Conservation (phyloP, 2,329 filamentous ascomycete genomes). For the Cytospora leucostoma region DNA sequence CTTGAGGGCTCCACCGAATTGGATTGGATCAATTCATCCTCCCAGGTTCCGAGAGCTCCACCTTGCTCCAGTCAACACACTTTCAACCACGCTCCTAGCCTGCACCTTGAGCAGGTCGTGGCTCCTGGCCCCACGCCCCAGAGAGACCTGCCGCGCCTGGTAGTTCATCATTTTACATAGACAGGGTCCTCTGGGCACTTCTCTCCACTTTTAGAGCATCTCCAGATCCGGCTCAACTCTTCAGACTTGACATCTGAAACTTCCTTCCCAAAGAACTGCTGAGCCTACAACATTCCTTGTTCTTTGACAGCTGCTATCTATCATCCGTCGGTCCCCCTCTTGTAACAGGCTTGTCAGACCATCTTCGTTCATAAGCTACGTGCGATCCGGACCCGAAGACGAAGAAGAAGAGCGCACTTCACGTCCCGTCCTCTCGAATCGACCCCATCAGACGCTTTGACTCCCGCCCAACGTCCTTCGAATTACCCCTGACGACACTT, state of each 20-base stretch:
- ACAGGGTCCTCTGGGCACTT: constrained; percentile 19
- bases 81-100: neutral
- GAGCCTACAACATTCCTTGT: constrained; percentile 7
- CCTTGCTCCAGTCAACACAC: constrained; percentile 12
- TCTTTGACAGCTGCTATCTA: constrained; percentile 10
- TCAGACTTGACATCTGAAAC: constrained; percentile 17
- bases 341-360: constrained; percentile 9
- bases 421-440: constrained; percentile 4
- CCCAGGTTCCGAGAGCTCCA: constrained; percentile 16
- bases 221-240: constrained; percentile 3
- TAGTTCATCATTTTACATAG: constrained; percentile 14
- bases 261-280: constrained; percentile 11
- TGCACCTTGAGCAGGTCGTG: constrained; percentile 5
- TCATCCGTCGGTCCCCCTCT: constrained; percentile 6
- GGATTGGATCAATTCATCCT: neutral
- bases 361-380: constrained; percentile 2
- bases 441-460: constrained; percentile 13
- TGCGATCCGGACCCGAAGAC: constrained; percentile 15
- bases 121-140: constrained; percentile 6
- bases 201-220: constrained; percentile 9
- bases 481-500: constrained; percentile 22
- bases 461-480: constrained; percentile 15
- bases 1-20: neutral
- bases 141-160: constrained; percentile 4
- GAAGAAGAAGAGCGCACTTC: constrained; percentile 11